A percentile compares a stretch with the other conserved stretches of the same genome.
Conservation (phyloP, 73 alveolate species). For the Paramecium octaurelia region DNA sequence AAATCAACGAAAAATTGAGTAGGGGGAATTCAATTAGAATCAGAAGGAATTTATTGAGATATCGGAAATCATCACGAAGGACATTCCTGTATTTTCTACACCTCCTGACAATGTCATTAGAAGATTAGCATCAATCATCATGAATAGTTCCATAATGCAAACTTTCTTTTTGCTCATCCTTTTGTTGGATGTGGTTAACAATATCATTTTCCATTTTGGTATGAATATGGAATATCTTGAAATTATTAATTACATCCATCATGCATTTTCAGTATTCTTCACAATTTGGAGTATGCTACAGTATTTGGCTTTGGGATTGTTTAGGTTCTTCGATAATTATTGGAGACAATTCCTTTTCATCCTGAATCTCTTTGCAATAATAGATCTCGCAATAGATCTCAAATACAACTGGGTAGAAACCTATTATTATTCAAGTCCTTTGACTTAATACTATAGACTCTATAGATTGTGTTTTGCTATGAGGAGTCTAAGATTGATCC, state of each 20-base stretch:
- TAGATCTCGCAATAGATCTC: neutral
- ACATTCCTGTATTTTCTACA: neutral
- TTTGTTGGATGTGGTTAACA: neutral
- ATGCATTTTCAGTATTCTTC: neutral
- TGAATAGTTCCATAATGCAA: neutral
- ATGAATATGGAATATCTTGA: neutral
- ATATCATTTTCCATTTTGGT: neutral
- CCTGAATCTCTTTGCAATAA: neutral
- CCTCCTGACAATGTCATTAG: neutral
- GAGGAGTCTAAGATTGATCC: constrained; percentile 4
- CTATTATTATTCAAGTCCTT: neutral
- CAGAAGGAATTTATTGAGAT: neutral
- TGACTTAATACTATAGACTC: neutral
- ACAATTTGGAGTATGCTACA: neutral
- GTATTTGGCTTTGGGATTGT: neutral
- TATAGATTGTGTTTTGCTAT: neutral
- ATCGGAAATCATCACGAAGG: neutral
- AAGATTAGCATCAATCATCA: neutral
- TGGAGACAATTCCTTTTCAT: constrained; percentile 4
- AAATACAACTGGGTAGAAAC: neutral
- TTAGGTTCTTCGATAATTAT: constrained; percentile 7
- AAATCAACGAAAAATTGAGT: neutral
- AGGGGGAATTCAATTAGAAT: neutral
- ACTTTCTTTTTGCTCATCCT: neutral
- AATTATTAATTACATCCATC: neutral